These are phyloP conservation scores for Pseudonectria buxi DNA, from an alignment of 2,329 filamentous ascomycete genomes.

Conservation along the genomic window DNA sequence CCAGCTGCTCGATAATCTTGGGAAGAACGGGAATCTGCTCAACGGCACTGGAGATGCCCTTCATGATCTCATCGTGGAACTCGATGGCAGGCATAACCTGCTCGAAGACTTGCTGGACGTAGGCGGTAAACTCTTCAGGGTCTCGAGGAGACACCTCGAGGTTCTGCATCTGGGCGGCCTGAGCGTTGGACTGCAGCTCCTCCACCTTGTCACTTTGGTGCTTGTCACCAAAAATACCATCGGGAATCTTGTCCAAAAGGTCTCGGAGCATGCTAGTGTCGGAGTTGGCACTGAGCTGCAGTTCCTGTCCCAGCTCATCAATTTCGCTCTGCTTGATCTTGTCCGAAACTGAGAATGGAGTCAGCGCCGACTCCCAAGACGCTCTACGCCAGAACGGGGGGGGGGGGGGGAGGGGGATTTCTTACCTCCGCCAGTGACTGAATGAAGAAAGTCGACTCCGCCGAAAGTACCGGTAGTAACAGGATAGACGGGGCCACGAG, in stretches of 20 bases:
- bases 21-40: slow-evolving; percentile 81
- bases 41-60: slow-evolving; percentile 68
- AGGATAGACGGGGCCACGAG: slow-evolving; percentile 63
- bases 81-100: slow-evolving; percentile 86
- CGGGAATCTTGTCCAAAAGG: slow-evolving; percentile 74
- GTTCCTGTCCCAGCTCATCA: slow-evolving; percentile 77
- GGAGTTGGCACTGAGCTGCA: slow-evolving; percentile 55
- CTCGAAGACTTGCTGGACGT: slow-evolving; percentile 64
- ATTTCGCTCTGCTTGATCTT: slow-evolving; percentile 90
- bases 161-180: slow-evolving; percentile 67
- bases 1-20: slow-evolving; percentile 76
- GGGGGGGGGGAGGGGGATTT: not conserved
- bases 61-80: slow-evolving; percentile 85
- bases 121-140: slow-evolving; percentile 76
- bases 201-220: slow-evolving; percentile 70
- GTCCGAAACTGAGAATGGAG: slow-evolving; percentile 71
- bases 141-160: slow-evolving; percentile 68
- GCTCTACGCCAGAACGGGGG: no score
- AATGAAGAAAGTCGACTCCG: slow-evolving; percentile 89
- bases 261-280: slow-evolving; percentile 72
- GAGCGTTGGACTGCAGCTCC: slow-evolving; percentile 74
- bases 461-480: slow-evolving; percentile 89
- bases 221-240: slow-evolving; percentile 69
- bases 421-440: slow-evolving; percentile 63
- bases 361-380: no score